phyloP scores from a whole-genome alignment of 2,329 filamentous ascomycete species.

The Diaporthe sp. region DNA sequence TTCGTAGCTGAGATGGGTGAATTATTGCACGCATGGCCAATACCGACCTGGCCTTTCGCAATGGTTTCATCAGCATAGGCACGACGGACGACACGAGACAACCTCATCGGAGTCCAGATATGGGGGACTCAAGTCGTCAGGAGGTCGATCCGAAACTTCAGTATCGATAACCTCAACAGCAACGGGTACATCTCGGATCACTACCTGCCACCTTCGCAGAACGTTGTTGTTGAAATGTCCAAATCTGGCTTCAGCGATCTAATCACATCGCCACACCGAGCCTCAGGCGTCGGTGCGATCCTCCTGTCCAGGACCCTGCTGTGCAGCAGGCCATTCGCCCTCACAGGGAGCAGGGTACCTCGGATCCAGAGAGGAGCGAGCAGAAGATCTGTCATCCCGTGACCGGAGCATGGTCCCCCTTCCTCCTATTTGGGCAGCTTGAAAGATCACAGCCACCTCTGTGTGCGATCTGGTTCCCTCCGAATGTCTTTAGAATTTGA shows the following conservation, averaged over 20 bases:
- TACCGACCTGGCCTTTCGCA: background rate
- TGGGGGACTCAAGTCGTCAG: background rate
- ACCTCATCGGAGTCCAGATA: background rate
- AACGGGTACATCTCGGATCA: background rate
- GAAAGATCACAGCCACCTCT: background rate
- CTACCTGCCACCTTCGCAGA: background rate
- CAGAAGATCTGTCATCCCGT: conserved; percentile 22
- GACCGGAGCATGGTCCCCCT: conserved; percentile 12
- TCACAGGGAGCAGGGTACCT: conserved; percentile 36
- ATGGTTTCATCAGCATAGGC: conserved; percentile 7
- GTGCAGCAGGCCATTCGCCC: conserved; percentile 24
- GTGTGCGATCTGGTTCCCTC: background rate
- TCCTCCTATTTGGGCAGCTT: background rate
- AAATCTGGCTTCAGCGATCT: conserved; percentile 21
- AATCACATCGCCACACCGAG: conserved; percentile 41
- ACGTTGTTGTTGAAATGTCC: background rate
- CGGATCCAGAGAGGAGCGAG: conserved; percentile 31
- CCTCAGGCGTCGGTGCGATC: conserved; percentile 36
- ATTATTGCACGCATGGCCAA: background rate
- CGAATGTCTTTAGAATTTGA: background rate
- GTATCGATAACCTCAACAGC: background rate
- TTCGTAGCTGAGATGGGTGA: background rate
- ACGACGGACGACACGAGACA: background rate
- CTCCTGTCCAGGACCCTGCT: conserved; percentile 31
- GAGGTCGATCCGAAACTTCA: background rate